These are phyloP conservation scores for Ilex asprella DNA, from an alignment of 257 asterid genomes.

Conservation along the genomic window DNA sequence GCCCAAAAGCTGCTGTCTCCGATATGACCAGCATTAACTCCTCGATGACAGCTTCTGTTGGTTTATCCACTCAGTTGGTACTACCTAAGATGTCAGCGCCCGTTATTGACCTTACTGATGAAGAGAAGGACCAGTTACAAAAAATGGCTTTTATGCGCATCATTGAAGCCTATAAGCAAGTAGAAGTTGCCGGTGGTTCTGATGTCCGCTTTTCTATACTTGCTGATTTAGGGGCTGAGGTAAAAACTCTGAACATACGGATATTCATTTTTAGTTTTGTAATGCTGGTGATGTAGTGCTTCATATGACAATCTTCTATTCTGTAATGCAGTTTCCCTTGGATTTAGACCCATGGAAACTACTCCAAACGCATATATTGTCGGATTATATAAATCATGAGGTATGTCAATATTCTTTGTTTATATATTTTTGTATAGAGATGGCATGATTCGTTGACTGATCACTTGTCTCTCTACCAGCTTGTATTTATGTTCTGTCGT, in stretches of 20 bases:
- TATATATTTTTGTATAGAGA: constrained; percentile 9
- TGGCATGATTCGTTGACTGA: constrained; percentile 7
- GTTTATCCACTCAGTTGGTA: constrained; percentile 40
- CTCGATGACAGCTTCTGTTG: constrained; percentile 59
- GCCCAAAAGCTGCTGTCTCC: constrained; percentile 61
- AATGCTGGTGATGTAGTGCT: constrained; percentile 18
- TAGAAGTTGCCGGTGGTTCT: constrained; percentile 73
- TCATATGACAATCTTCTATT: constrained; percentile 14
- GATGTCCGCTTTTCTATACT: constrained; percentile 78
- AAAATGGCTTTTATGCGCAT: constrained; percentile 67
- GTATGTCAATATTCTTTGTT: constrained; percentile 31
- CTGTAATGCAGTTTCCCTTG: constrained; percentile 63
- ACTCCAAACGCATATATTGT: constrained; percentile 60
- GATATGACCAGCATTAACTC: constrained; percentile 55
- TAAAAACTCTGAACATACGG: constrained; percentile 20
- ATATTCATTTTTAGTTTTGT: constrained; percentile 7
- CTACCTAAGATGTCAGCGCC: constrained; percentile 95
- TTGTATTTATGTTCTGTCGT: no score
- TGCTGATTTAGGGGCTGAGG: constrained; percentile 84
- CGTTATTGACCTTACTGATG: constrained; percentile 58
- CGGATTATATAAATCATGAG: constrained; percentile 86
- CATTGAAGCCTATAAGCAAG: constrained; percentile 85
- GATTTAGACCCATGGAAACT: constrained; percentile 91
- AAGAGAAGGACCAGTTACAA: constrained; percentile 72
- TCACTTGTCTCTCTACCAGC: no score